Evolutionary conservation across 768 basidiomycete species (phyloP).

Genomic region (Hebeloma cylindrosporum): DNA sequence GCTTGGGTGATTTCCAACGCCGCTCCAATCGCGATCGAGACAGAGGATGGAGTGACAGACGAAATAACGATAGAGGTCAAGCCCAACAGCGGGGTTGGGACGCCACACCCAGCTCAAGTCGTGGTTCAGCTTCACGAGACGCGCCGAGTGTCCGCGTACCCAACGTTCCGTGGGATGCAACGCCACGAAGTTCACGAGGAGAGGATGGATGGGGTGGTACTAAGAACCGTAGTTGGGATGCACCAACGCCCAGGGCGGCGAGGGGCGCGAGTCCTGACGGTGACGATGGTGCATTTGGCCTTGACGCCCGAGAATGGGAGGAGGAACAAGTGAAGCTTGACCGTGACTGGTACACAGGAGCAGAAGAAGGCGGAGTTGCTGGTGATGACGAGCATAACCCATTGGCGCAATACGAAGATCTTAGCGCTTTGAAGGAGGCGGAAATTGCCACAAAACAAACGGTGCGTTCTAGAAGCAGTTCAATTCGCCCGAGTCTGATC

Average conservation of each 20-base stretch:
- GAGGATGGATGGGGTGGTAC: slow-evolving; percentile 65
- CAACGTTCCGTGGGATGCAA: slow-evolving; percentile 93
- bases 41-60: slow-evolving; percentile 47
- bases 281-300: slow-evolving; percentile 57
- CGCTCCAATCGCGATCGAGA: slow-evolving; percentile 78
- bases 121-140: slow-evolving; percentile 45
- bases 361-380: slow-evolving; percentile 82
- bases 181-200: slow-evolving; percentile 63
- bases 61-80: slow-evolving; percentile 35
- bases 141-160: slow-evolving; percentile 87
- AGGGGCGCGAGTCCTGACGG: slow-evolving; percentile 71
- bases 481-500: too few species aligned
- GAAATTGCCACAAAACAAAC: slow-evolving; percentile 77
- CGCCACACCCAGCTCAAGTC: slow-evolving; percentile 61
- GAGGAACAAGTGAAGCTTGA: slow-evolving; percentile 92
- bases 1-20: slow-evolving; percentile 92
- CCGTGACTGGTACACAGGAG: slow-evolving; percentile 94
- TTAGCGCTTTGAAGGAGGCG: slow-evolving; percentile 63
- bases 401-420: slow-evolving; percentile 89
- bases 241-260: slow-evolving; percentile 72
- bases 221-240: slow-evolving; percentile 68
- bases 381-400: slow-evolving; percentile 94
- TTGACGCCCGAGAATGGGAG: slow-evolving; percentile 92
- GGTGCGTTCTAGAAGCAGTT: slow-evolving; percentile 50
- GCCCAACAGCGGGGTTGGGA: slow-evolving; percentile 45